Base-by-base conservation (phyloP, 306 rosid genomes). In the Begonia peltatifolia region DNA sequence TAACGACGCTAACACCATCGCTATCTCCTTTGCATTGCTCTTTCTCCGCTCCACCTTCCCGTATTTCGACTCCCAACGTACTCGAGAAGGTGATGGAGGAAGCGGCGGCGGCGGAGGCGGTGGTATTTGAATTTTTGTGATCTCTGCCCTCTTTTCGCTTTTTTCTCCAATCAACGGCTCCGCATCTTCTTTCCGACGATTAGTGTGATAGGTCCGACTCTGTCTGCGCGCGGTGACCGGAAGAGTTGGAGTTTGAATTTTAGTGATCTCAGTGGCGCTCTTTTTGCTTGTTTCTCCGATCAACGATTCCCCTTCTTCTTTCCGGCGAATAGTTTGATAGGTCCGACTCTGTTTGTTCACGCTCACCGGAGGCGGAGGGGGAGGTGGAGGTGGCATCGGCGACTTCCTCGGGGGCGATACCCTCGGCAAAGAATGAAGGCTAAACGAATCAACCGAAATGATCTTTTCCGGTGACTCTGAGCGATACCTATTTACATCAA, bases 1-100 rank as follows among this genome's bases (percentile, higher is more conserved):
- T 11, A 87, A 71, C 2, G 95, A 82, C 52, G 81, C 73, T 71
- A 81, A 76, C 55, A 76, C 89, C 81, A 65, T 78, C 0, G 74
- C 66, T 55, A 77, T 66, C 60, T 77, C 83, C 53, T 53, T 77
- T 22, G 60, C 73, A 38, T 66, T 77, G 36, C 71, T 77, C 56
- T 66, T 77, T 9, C 52, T 63, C 22, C 74, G 62, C 44, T 60
- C 80, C 6, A 47, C 56, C 56, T 53, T 70, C 49, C 55, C 57
- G 46, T 56, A 42, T 42, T 50, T 77, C 46, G 53, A 57, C 50
- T 77, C 71, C 47, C 62, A 52, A 9, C 55, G 56, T 10, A 54
- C 23, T 17, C 66, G 14, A 5, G 63, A 50, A 41, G 74, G 71
- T 0, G 63, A 44, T 0, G 17, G 38, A 30, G 38, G 38, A 30